Conservation (phyloP, 2,329 filamentous ascomycete species). For the Penicillium hordei region DNA sequence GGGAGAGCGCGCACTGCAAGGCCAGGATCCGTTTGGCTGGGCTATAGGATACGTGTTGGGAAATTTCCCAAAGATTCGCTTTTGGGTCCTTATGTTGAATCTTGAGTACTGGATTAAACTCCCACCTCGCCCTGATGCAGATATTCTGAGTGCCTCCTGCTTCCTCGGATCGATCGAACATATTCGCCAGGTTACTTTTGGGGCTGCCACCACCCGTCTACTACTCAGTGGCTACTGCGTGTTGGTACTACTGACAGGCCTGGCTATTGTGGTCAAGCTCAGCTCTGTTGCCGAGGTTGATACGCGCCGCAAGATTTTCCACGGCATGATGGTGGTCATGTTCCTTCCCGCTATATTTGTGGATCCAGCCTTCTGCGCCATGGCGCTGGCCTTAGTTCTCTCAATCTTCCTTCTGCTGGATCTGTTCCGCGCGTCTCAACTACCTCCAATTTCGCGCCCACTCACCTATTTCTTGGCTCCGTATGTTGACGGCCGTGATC, state of each 20-base stretch:
- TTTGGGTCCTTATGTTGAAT: slow-evolving; percentile 66
- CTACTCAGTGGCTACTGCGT: slow-evolving; percentile 73
- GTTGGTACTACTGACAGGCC: slow-evolving; percentile 65
- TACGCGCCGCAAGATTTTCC: slow-evolving; percentile 93
- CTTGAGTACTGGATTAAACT: slow-evolving; percentile 75
- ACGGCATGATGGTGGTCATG: slow-evolving; percentile 98
- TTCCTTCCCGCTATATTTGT: slow-evolving; percentile 82
- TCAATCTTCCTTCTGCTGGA: slow-evolving; percentile 86
- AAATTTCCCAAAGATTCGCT: slow-evolving; percentile 69
- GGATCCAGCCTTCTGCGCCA: slow-evolving; percentile 77
- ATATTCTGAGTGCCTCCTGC: slow-evolving; percentile 43
- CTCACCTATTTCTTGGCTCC: slow-evolving; percentile 85
- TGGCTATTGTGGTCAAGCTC: slow-evolving; percentile 72
- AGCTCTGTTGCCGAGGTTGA: slow-evolving; percentile 84
- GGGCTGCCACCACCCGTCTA: slow-evolving; percentile 79
- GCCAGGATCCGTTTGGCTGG: slow-evolving; percentile 86
- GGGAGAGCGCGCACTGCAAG: slow-evolving; percentile 62
- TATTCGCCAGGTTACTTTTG: slow-evolving; percentile 64
- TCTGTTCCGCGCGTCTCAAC: slow-evolving; percentile 82
- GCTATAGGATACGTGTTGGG: slow-evolving; percentile 86
- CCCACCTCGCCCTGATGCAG: slow-evolving; percentile 49
- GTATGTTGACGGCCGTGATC: slow-evolving; percentile 90
- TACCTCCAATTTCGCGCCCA: slow-evolving; percentile 83
- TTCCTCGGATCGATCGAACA: slow-evolving; percentile 63
- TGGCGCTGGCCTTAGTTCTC: slow-evolving; percentile 77